Evolutionary conservation across 2,329 filamentous ascomycete species (phyloP).

Genomic region (Phoma herbarum): DNA sequence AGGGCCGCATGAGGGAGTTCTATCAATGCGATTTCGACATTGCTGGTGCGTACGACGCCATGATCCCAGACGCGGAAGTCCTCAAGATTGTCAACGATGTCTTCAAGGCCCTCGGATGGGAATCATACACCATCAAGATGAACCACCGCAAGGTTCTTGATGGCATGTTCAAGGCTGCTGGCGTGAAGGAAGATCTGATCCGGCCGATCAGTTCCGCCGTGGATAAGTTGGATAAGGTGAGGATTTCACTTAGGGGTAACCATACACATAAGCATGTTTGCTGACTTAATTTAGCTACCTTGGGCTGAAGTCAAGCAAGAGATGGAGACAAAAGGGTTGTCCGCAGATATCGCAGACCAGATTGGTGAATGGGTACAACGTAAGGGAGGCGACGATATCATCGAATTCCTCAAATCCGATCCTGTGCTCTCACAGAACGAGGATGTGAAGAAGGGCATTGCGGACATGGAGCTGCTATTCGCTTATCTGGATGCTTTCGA

Average conservation of each 20-base stretch:
- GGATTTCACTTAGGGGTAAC: not conserved
- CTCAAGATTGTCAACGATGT: slow-evolving; percentile 85
- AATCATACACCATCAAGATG: slow-evolving; percentile 85
- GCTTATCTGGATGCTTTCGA: slow-evolving; percentile 82
- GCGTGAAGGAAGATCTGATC: slow-evolving; percentile 86
- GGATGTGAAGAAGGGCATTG: slow-evolving; percentile 77
- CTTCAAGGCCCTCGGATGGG: slow-evolving; percentile 80
- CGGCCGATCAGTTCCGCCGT: slow-evolving; percentile 90
- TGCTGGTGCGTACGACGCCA: slow-evolving; percentile 81
- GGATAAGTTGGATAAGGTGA: slow-evolving; percentile 91
- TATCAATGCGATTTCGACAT: slow-evolving; percentile 99
- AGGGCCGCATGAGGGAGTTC: slow-evolving; percentile 93
- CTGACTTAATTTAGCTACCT: slow-evolving; percentile 57
- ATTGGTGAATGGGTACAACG: slow-evolving; percentile 85
- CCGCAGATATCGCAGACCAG: slow-evolving; percentile 78
- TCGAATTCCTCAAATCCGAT: slow-evolving; percentile 54
- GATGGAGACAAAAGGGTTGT: slow-evolving; percentile 92
- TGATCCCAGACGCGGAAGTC: slow-evolving; percentile 93
- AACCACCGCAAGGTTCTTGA: slow-evolving; percentile 96
- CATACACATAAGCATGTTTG: not conserved
- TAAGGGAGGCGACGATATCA: slow-evolving; percentile 77
- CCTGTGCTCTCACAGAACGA: slow-evolving; percentile 62
- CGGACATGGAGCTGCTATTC: slow-evolving; percentile 82
- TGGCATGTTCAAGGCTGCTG: slow-evolving; percentile 89
- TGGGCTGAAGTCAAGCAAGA: slow-evolving; percentile 91